Evolutionary conservation across 352 stramenopile species (phyloP).

Genomic region (Elongisporangium senticosum): DNA sequence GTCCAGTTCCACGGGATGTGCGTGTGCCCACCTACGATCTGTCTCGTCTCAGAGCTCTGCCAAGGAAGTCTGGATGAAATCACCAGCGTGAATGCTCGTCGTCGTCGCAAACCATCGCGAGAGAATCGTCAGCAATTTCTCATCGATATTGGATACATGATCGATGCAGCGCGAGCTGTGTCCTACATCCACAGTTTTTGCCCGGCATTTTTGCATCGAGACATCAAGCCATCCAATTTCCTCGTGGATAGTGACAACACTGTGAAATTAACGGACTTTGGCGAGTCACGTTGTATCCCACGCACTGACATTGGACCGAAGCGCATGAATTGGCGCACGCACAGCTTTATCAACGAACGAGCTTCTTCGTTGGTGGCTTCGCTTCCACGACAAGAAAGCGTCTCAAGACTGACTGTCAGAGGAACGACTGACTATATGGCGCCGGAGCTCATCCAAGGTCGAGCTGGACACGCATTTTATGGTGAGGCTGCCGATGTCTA

Average conservation of each 20-base stretch:
- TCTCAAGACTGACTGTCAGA: slow-evolving; percentile 45
- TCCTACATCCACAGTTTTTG: slow-evolving; percentile 55
- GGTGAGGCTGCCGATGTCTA: slow-evolving; percentile 67
- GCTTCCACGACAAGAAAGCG: slow-evolving; percentile 28
- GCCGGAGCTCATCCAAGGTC: slow-evolving; percentile 63
- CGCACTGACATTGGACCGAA: slow-evolving; percentile 24
- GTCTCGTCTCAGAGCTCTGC: slow-evolving; percentile 52
- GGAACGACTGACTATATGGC: slow-evolving; percentile 76
- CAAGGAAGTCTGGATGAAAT: slow-evolving; percentile 43
- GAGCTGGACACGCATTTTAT: slow-evolving; percentile 37
- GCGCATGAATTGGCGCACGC: slow-evolving; percentile 4
- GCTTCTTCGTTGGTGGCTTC: slow-evolving; percentile 4
- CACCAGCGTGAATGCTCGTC: slow-evolving; percentile 2
- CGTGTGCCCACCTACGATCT: slow-evolving; percentile 54
- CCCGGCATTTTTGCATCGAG: slow-evolving; percentile 45
- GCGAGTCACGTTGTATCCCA: slow-evolving; percentile 37
- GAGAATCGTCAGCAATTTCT: slow-evolving; percentile 37
- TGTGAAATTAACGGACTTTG: slow-evolving; percentile 51
- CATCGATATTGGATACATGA: slow-evolving; percentile 51
- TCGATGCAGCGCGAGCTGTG: slow-evolving; percentile 48
- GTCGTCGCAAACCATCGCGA: slow-evolving; percentile 14
- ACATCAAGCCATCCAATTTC: slow-evolving; percentile 60
- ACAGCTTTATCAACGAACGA: slow-evolving; percentile 2
- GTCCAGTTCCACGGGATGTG: slow-evolving; percentile 57
- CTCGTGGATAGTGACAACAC: slow-evolving; percentile 32